Conservation (phyloP, 768 basidiomycete genomes). For the Mycena metata region DNA sequence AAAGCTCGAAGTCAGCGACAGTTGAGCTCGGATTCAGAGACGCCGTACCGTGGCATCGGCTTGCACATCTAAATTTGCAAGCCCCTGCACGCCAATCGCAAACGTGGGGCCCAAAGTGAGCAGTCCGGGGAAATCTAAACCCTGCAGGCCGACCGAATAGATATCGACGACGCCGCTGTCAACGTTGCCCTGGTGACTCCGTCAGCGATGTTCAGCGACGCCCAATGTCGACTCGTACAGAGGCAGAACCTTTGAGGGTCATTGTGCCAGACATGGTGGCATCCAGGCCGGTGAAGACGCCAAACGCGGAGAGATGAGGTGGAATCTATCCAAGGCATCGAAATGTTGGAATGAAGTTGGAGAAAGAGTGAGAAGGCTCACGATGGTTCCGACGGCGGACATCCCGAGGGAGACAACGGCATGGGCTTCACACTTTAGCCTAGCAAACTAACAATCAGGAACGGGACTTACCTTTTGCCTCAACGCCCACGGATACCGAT, state of each 20-base stretch:
- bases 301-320: conserved; percentile 46
- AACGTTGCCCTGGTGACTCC: conserved; percentile 39
- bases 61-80: conserved; percentile 48
- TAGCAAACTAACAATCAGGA: no score
- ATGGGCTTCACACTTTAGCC: conserved; percentile 43
- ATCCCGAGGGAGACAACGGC: conserved; percentile 41
- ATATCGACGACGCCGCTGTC: conserved; percentile 48
- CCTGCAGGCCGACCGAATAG: conserved; percentile 51
- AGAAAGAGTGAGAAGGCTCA: no score
- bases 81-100: conserved; percentile 48
- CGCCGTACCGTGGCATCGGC: conserved; percentile 43
- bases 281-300: conserved; percentile 45
- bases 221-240: no score
- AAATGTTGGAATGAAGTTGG: no score
- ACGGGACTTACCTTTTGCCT: conserved; percentile 20
- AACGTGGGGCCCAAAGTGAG: conserved; percentile 58
- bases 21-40: no score
- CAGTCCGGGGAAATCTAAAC: conserved; percentile 51
- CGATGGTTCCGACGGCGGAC: conserved; percentile 44
- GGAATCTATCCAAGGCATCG: no score
- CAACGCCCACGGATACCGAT: conserved; percentile 32
- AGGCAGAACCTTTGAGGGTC: conserved; percentile 42
- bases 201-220: no score
- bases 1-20: neutral
- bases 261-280: conserved; percentile 48